Conservation (phyloP, 1,284 basidiomycete species). For the Fistulinella cinereoalba region DNA sequence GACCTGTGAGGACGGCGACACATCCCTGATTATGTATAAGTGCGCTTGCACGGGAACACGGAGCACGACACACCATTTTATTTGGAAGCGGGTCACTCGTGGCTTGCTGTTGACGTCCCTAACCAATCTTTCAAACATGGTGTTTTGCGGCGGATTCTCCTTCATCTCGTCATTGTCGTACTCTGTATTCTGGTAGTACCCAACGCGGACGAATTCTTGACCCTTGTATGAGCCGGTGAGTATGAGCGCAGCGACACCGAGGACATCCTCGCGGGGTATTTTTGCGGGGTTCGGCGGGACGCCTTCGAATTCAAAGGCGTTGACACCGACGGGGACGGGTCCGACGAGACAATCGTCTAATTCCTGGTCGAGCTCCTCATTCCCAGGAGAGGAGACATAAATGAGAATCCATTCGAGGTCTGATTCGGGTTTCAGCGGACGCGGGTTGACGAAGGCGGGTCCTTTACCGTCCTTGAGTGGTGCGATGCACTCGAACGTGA, state of each 20-base stretch:
- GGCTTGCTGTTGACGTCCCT: conserved; percentile 92
- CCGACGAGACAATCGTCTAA: conserved; percentile 95
- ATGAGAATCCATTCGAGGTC: conserved; percentile 98
- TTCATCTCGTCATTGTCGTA: conserved; percentile 94
- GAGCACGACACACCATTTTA: conserved; percentile 66
- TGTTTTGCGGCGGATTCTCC: conserved; percentile 63
- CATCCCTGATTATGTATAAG: conserved; percentile 52
- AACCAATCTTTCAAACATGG: conserved; percentile 76
- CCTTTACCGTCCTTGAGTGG: conserved; percentile 81
- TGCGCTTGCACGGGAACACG: neutral
- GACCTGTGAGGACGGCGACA: conserved; percentile 51
- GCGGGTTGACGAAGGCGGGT: neutral
- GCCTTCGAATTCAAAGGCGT: conserved; percentile 95
- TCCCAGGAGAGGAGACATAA: conserved; percentile 93
- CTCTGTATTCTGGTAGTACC: conserved; percentile 99
- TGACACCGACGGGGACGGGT: conserved; percentile 91
- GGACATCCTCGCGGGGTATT: conserved; percentile 80
- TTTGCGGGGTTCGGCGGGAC: conserved; percentile 66
- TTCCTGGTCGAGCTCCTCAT: conserved; percentile 92
- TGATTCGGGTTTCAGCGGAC: conserved; percentile 29
- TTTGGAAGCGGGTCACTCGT: conserved; percentile 89
- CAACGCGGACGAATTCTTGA: conserved; percentile 97
- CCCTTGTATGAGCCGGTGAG: conserved; percentile 89
- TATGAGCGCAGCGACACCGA: conserved; percentile 90
- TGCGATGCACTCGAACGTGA: conserved; percentile 98